phyloP scores from a whole-genome alignment of 1,139 yeast species.

The Candida albicans region DNA sequence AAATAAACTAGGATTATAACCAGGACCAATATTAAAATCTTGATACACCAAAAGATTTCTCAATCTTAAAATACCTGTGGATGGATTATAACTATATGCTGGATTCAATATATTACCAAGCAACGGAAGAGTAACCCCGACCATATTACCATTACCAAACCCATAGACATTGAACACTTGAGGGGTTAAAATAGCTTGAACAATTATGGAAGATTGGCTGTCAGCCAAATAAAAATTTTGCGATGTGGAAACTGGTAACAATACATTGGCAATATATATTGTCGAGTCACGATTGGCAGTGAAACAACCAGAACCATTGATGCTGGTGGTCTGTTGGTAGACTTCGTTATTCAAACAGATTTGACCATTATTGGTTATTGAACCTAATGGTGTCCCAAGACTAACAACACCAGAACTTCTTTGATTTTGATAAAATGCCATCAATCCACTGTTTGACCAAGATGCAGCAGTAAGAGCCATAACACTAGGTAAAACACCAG shows the following conservation, averaged over 20 bases:
- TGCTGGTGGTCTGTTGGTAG: conserved; percentile 24
- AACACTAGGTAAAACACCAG: conserved; percentile 21
- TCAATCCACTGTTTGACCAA: conserved; percentile 28
- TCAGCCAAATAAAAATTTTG: conserved; percentile 24
- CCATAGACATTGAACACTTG: conserved; percentile 29
- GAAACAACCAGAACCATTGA: conserved; percentile 30
- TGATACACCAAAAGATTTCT: conserved; percentile 9
- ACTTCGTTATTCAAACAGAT: conserved; percentile 27
- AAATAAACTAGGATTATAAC: conserved; percentile 15
- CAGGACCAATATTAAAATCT: conserved; percentile 23
- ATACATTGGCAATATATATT: conserved; percentile 19
- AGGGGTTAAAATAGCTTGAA: conserved; percentile 16
- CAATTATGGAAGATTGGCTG: conserved; percentile 19
- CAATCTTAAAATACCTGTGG: conserved; percentile 25
- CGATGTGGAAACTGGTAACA: conserved; percentile 5
- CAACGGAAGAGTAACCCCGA: conserved; percentile 21
- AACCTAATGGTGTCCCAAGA: conserved; percentile 20
- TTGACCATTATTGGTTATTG: conserved; percentile 27
- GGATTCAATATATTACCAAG: neutral
- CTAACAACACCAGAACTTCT: conserved; percentile 20
- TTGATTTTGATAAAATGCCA: conserved; percentile 21
- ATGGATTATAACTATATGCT: conserved; percentile 13
- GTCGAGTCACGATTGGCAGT: conserved; percentile 22
- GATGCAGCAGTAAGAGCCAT: conserved; percentile 19
- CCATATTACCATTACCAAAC: conserved; percentile 28